Base-by-base conservation (phyloP, 1,139 yeast species). In the Hyphopichia wangnamkhiaoensis region DNA sequence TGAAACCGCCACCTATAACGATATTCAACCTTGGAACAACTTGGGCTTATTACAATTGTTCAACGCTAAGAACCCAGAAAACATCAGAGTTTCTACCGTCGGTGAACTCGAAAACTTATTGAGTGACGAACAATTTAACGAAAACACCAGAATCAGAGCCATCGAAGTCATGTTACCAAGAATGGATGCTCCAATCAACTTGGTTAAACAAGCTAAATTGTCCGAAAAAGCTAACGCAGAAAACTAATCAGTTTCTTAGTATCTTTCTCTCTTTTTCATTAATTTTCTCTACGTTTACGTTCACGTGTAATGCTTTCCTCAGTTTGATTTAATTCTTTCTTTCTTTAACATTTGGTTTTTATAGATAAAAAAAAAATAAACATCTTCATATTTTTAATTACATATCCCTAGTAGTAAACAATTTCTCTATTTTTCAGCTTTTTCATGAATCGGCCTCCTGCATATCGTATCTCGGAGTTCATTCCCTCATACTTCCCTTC, bases 1-100 rank as follows among this genome's bases (percentile, higher is more conserved):
- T 52, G 81, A 76, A 53, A 72, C 68, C 33, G 93, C 94, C 33
- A 60, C 73, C 37, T 88, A 88, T 71, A 87, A 88, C 63, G 86
- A 84, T 56, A 81, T 88, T 56, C 94, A 87, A 65, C 75, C 82
- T 47, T 88, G 95, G 95, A 76, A 84, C 59, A 87, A 87, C 69
- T 72, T 76, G 63, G 72, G 73, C 43, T 61, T 87, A 49, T 73
- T 87, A 59, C 82, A 83, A 41, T 65, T 84, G 39, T 88, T 87
- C 70, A 85, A 84, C 59, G 89, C 91, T 49, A 74, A 74, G 58
- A 74, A 71, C 47, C 76, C 70, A 53, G 81, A 80, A 47, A 63
- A 82, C 35, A 55, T 73, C 41, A 74, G 79, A 53, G 78, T 86
- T 33, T 59, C 77, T 31, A 81, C 84, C 36, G 71, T 79, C 46